Conservation (phyloP, 2,329 filamentous ascomycete genomes). For the Venturia carpophila region DNA sequence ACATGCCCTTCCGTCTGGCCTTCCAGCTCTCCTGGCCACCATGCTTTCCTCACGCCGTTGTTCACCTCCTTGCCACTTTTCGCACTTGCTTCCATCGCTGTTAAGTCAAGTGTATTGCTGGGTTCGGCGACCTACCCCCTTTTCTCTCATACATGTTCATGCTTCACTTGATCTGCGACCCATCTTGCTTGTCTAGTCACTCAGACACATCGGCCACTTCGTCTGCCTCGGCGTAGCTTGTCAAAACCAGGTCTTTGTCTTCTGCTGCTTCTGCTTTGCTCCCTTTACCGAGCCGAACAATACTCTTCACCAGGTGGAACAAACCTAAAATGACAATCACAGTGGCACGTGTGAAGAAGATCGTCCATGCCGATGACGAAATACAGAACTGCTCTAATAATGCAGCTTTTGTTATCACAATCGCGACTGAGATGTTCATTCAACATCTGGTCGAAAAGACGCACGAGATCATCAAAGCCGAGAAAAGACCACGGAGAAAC, state of each 20-base stretch:
- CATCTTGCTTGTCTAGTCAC: neutral
- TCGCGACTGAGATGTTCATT: conserved; percentile 94
- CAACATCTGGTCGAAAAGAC: conserved; percentile 81
- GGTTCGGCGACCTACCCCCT: neutral
- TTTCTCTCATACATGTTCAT: neutral
- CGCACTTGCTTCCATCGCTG: neutral
- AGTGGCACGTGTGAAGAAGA: conserved; percentile 96
- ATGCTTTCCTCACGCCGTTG: neutral
- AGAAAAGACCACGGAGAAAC: conserved; percentile 84
- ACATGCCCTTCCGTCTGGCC: neutral
- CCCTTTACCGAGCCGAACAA: neutral
- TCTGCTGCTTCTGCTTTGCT: neutral
- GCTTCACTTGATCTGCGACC: neutral
- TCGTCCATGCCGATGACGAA: conserved; percentile 81
- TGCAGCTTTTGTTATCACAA: conserved; percentile 85
- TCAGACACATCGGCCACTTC: neutral
- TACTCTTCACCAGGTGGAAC: neutral
- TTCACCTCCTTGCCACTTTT: neutral
- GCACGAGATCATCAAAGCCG: conserved; percentile 80
- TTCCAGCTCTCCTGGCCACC: neutral
- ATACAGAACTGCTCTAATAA: conserved; percentile 84
- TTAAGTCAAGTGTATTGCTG: neutral
- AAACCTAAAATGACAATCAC: conserved; percentile 20
- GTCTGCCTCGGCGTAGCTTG: neutral
- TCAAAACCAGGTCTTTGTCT: conserved; percentile 10